phyloP scores from a whole-genome alignment of 2,329 filamentous ascomycete species.

The Didymella exigua region DNA sequence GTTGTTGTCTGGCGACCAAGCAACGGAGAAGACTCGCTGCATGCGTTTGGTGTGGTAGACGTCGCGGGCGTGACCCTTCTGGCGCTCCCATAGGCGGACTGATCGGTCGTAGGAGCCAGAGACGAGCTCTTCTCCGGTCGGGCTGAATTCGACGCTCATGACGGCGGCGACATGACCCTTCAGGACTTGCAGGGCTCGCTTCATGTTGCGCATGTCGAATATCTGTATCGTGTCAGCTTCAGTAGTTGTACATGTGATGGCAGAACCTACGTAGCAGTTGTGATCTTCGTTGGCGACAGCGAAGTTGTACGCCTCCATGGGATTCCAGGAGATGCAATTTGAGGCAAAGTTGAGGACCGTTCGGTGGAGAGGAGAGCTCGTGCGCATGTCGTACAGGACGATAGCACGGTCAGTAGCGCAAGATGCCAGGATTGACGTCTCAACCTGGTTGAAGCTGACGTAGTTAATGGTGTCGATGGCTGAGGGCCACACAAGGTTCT shows the following conservation, averaged over 20 bases:
- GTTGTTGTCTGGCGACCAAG: constrained; percentile 86
- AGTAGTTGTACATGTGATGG: neutral
- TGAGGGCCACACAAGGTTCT: constrained; percentile 86
- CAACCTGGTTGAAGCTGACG: constrained; percentile 89
- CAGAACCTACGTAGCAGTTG: constrained; percentile 67
- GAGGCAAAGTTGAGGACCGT: constrained; percentile 84
- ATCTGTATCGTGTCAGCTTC: constrained; percentile 50
- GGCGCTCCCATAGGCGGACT: constrained; percentile 81
- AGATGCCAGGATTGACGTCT: constrained; percentile 88
- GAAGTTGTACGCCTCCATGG: constrained; percentile 96
- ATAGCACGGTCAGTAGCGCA: constrained; percentile 84
- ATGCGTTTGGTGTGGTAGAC: constrained; percentile 98
- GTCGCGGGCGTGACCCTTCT: constrained; percentile 83
- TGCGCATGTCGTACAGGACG: constrained; percentile 90
- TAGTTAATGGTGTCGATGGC: constrained; percentile 84
- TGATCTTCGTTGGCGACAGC: constrained; percentile 94
- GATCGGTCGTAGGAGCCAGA: constrained; percentile 89
- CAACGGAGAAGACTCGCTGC: constrained; percentile 87
- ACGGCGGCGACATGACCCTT: constrained; percentile 91
- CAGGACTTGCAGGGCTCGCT: constrained; percentile 84
- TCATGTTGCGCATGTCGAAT: constrained; percentile 93
- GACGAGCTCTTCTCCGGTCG: constrained; percentile 92
- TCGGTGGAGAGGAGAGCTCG: constrained; percentile 80
- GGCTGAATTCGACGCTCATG: constrained; percentile 95
- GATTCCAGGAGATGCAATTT: constrained; percentile 94